Base-by-base conservation (phyloP, 2,329 filamentous ascomycete species). In the Parascedosporium putredinis region DNA sequence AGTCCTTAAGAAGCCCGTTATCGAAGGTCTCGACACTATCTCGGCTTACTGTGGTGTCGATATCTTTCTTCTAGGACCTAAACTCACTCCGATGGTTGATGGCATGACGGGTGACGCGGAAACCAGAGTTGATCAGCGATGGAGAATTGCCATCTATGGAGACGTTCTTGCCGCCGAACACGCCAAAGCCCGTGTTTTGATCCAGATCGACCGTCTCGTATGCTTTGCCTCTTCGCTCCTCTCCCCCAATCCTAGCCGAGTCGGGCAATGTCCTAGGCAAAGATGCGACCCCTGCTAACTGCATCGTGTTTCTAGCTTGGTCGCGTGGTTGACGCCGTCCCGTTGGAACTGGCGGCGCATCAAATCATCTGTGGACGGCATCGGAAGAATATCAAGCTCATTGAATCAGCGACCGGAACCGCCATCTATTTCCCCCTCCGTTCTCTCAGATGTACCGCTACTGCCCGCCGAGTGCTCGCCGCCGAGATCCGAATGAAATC, bases 341-440 rank as follows among this genome's bases (percentile, higher is more conserved):
- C 86, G 61, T 75, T 95, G 52, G 90, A 96, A 58, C 71, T 91
- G 46, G 87, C 88, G 23, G 78, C 95, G 63, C 93, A 98, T 64
- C 93, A 89, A 51, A 76, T 96, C 50, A 83, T 97, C 46, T 96
- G 90, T 64, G 93, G 93, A 45, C 86, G 93, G 45, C 91, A 90
- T 58, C 81, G 93, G 58, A 95, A 95, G 73, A 96, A 96, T 65
- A 95, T 98, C 71, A 97, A 97, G 72, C 73, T 93, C 59, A 96
- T 98, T 61, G 93, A 98, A 67, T 95, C 93, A 12, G 82, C 86
- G 24, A 97, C 93, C 12, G 88, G 90, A 59, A 97, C 93, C 7
- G 91, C 93, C 55, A 97, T 98, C 59, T 98, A 98, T 70, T 97
- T 98, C 62, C 93, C 93, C 89, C 90, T 6, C 86, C 91, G 1